Base-by-base conservation (phyloP, 2,329 filamentous ascomycete species). In the Coleophoma eucalyptorum region DNA sequence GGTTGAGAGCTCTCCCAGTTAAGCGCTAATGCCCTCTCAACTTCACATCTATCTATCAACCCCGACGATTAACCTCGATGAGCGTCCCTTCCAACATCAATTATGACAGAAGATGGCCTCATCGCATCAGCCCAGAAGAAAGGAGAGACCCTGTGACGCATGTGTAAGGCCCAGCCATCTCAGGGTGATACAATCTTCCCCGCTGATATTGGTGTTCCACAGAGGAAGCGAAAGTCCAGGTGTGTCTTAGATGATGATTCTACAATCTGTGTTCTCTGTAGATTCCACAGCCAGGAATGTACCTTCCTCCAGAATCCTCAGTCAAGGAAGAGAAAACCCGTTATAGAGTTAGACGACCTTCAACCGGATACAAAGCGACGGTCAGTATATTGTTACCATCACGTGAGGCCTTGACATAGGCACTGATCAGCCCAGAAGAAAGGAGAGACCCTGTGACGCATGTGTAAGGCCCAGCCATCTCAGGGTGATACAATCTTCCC, bases 191-290 rank as follows among this genome's bases (percentile, higher is more conserved):
- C 45, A 11, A 37, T 37, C n/a, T 32, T 19, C n/a, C 15, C n/a
- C 31, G 16, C 32, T 38, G 20, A 33, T 20, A 33, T 6, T 21
- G 34, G 4, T 26, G 26, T 26, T 26, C 33, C 20, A 56, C 38
- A 62, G 60, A 56, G 60, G 53, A 61, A 59, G 54, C 53, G 60
- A 51, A 62, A 62, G 50, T 59, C 56, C 45, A 55, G 86, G 68
- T 93, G 89, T 71, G 82, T 89, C 52, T 79, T 88, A 58, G 85
- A 90, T 63, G 87, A 91, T 63, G 85, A 85, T 55, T 81, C 87
- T 57, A 75, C 78, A 31, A 74, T 80, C 59, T 94, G 89, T 67
- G 79, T 89, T 53, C 78, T 89, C 51, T 94, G 89, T 70, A 86
- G 88, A 65, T 83, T 84, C 65, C 84, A 85, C 67, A 85, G 84